These are phyloP conservation scores for Boletus barrowsii DNA, from an alignment of 768 basidiomycete genomes.

Conservation along the genomic window DNA sequence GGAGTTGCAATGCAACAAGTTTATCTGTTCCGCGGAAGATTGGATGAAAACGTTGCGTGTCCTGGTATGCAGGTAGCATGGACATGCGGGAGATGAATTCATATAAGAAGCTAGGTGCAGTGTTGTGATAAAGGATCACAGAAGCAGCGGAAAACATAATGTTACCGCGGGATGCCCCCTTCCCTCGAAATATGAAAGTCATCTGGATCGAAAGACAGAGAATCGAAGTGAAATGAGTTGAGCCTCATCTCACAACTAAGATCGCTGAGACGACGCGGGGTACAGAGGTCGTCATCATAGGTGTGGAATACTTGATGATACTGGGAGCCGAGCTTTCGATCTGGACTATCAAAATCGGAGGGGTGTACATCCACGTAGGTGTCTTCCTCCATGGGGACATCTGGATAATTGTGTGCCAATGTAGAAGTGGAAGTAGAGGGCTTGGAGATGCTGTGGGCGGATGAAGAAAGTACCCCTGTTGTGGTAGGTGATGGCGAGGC, in stretches of 20 bases:
- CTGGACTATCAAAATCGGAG: slow-evolving; percentile 18
- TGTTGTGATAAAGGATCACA: neutral
- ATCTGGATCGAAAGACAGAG: slow-evolving; percentile 63
- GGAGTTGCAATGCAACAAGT: neutral
- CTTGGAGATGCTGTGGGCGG: neutral
- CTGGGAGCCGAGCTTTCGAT: slow-evolving; percentile 13
- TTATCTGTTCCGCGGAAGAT: slow-evolving; percentile 4
- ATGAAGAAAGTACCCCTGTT: neutral
- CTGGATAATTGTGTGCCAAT: slow-evolving; percentile 12
- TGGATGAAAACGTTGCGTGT: neutral
- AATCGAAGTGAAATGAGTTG: slow-evolving; percentile 72
- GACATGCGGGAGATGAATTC: slow-evolving; percentile 1
- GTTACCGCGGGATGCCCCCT: slow-evolving; percentile 13
- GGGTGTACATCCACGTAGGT: slow-evolving; percentile 12
- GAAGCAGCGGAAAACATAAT: neutral
- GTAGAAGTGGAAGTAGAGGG: slow-evolving; percentile 13
- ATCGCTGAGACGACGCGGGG: slow-evolving; percentile 31
- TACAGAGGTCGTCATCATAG: neutral
- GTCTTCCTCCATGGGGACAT: slow-evolving; percentile 20
- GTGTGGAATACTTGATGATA: slow-evolving; percentile 3
- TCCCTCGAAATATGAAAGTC: slow-evolving; percentile 39
- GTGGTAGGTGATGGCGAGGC: slow-evolving; percentile 1
- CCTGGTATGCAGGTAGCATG: neutral
- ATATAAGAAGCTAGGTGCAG: slow-evolving; percentile 2
- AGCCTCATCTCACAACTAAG: slow-evolving; percentile 62